Evolutionary conservation across 805 yeast species (phyloP).

Genomic region (Wickerhamiella sergipiensis): DNA sequence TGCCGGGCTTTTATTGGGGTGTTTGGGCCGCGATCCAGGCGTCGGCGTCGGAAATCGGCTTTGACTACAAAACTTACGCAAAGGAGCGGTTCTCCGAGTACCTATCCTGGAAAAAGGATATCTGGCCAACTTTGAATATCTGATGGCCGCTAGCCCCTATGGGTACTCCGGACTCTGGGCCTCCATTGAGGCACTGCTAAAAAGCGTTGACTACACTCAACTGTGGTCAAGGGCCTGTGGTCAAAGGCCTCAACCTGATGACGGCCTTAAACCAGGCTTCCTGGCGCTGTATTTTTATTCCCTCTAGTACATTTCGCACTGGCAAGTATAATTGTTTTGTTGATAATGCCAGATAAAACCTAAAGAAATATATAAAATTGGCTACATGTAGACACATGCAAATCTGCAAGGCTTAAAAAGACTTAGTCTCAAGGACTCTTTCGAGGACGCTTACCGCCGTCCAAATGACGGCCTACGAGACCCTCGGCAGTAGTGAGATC

Average conservation of each 20-base stretch:
- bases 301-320: neutral
- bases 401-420: neutral
- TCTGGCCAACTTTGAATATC: neutral
- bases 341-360: neutral
- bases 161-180: too few relatives aligned
- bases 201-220: too few relatives aligned
- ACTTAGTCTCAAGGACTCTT: neutral
- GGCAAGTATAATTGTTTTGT: neutral
- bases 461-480: conserved; percentile 15
- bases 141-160: too few relatives aligned
- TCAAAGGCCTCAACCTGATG: too few relatives aligned
- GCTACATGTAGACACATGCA: neutral
- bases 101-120: conserved; percentile 42
- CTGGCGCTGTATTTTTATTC: neutral
- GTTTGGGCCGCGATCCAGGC: conserved; percentile 71
- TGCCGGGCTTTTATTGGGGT: conserved; percentile 81
- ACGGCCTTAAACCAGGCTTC: neutral
- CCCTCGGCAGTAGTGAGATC: conserved; percentile 25
- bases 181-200: too few relatives aligned
- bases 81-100: conserved; percentile 49
- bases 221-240: too few relatives aligned
- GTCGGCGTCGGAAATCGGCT: conserved; percentile 54
- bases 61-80: conserved; percentile 53
- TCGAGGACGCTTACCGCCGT: neutral
- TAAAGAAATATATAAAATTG: neutral